Evolutionary conservation across 306 rosid species (phyloP).

Genomic region (Gynostemma pentaphyllum): DNA sequence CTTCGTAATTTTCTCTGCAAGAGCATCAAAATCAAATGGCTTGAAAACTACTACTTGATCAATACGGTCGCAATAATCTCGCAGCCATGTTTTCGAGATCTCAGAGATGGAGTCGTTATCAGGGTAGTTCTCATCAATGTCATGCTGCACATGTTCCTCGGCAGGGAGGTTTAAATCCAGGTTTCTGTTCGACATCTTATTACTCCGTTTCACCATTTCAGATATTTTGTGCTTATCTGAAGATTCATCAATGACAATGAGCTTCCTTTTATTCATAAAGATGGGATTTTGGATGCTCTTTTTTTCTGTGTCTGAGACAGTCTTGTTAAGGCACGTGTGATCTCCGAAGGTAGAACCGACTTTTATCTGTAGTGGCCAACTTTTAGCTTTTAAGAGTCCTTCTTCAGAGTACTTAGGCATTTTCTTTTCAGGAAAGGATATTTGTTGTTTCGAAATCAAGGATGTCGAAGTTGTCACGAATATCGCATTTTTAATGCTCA

Average conservation of each 20-base stretch:
- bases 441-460: conserved; percentile 16
- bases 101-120: conserved; percentile 27
- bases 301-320: conserved; percentile 17
- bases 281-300: conserved; percentile 24
- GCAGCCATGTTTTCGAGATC: conserved; percentile 56
- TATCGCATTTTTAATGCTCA: conserved; percentile 45
- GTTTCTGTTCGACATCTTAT: conserved; percentile 33
- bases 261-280: conserved; percentile 63
- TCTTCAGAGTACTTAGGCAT: conserved; percentile 54
- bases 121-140: conserved; percentile 17
- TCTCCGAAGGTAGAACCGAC: conserved; percentile 29
- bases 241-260: conserved; percentile 29
- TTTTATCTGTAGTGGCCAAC: conserved; percentile 40
- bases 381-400: conserved; percentile 34
- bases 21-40: conserved; percentile 56
- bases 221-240: conserved; percentile 30
- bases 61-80: conserved; percentile 35
- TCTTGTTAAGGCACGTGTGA: conserved; percentile 26
- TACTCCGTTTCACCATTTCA: conserved; percentile 51
- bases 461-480: conserved; percentile 45
- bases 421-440: conserved; percentile 13
- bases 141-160: conserved; percentile 35
- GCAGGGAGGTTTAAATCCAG: conserved; percentile 93
- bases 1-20: conserved; percentile 38
- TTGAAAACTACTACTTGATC: conserved; percentile 59